Conservation (phyloP, 2,329 filamentous ascomycete species). For the Esteya vermicola region DNA sequence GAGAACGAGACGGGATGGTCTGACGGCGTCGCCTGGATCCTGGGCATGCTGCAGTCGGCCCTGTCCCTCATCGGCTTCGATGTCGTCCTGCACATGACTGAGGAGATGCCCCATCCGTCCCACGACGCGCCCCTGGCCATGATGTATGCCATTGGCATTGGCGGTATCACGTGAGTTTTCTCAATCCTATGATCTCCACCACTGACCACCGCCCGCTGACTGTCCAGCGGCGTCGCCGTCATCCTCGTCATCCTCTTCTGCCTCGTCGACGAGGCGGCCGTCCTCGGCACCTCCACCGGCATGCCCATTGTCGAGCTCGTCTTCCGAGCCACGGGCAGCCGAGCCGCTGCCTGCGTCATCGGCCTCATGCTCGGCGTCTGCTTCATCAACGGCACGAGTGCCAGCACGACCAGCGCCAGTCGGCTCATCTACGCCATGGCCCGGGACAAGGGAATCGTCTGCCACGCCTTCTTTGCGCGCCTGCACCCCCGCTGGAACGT, state of each 20-base stretch:
- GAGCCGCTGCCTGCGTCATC: constrained; percentile 44
- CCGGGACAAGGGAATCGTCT: constrained; percentile 52
- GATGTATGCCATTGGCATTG: constrained; percentile 50
- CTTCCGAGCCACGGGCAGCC: constrained; percentile 45
- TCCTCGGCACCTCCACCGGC: constrained; percentile 23
- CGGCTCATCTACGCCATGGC: constrained; percentile 47
- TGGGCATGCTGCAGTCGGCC: constrained; percentile 38
- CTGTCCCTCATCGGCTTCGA: constrained; percentile 37
- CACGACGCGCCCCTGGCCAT: constrained; percentile 51
- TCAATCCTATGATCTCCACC: too few species aligned
- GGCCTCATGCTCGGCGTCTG: constrained; percentile 56
- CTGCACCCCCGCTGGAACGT: constrained; percentile 48
- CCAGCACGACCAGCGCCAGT: constrained; percentile 51
- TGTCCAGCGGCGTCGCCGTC: constrained; percentile 36
- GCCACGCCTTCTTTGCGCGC: constrained; percentile 42
- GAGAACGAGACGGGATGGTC: constrained; percentile 58
- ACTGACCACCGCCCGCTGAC: too few species aligned
- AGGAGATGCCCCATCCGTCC: constrained; percentile 44
- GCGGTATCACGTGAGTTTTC: too few species aligned
- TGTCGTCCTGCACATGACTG: constrained; percentile 39
- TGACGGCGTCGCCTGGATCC: constrained; percentile 45
- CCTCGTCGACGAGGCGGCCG: constrained; percentile 38
- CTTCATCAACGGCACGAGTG: constrained; percentile 47
- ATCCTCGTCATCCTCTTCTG: constrained; percentile 49
- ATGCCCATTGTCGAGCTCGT: constrained; percentile 27